phyloP scores from a whole-genome alignment of 2,329 filamentous ascomycete genomes.

The Setomelanomma holmii region DNA sequence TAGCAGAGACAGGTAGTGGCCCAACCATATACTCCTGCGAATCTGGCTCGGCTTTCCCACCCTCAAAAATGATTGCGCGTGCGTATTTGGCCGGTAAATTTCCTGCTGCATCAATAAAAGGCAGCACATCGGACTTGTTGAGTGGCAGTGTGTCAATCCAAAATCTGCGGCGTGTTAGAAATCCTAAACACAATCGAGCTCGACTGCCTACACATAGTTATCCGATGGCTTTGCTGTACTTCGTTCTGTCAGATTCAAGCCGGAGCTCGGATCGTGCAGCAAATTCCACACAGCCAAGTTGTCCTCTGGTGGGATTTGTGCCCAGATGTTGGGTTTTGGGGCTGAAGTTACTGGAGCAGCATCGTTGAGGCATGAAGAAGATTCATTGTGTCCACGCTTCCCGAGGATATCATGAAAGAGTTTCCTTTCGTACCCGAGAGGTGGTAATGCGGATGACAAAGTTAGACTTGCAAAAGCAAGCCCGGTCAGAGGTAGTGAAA shows the following conservation, averaged over 20 bases:
- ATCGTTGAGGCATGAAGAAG: constrained; percentile 17
- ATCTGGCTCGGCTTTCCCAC: constrained; percentile 52
- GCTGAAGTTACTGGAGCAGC: constrained; percentile 31
- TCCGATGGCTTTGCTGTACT: constrained; percentile 50
- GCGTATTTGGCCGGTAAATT: constrained; percentile 53
- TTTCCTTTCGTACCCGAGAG: constrained; percentile 30
- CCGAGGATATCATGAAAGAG: constrained; percentile 25
- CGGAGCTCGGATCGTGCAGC: constrained; percentile 50
- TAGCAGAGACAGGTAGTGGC: constrained; percentile 53
- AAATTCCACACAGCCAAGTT: constrained; percentile 54
- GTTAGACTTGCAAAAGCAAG: not conserved
- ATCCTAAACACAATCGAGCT: not conserved
- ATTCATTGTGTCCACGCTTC: constrained; percentile 19
- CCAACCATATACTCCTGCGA: constrained; percentile 57
- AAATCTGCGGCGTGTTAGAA: constrained; percentile 22
- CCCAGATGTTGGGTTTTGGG: constrained; percentile 53
- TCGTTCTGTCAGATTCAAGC: constrained; percentile 56
- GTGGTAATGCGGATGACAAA: constrained; percentile 19
- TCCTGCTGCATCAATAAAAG: constrained; percentile 52
- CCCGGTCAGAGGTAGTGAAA: not conserved
- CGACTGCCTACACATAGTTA: constrained; percentile 49
- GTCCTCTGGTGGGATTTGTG: constrained; percentile 52
- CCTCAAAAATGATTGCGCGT: constrained; percentile 56
- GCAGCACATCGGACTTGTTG: constrained; percentile 58
- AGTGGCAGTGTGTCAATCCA: constrained; percentile 57